phyloP scores from a whole-genome alignment of 345 rosid genomes.

The Physaria fendleri region DNA sequence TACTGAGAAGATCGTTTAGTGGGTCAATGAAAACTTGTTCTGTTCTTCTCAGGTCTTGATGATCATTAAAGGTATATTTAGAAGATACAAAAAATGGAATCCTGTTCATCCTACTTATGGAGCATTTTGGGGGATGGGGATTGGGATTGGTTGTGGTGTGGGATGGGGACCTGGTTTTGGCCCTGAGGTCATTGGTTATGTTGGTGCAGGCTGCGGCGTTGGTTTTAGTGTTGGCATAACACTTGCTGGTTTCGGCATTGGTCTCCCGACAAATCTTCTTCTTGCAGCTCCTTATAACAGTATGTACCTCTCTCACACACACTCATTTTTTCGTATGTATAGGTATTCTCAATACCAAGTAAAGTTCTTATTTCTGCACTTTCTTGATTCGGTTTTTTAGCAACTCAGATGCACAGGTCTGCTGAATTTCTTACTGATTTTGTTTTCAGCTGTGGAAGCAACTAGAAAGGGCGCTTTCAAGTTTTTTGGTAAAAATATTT shows the following conservation, averaged over 20 bases:
- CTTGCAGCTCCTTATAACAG: constrained; percentile 53
- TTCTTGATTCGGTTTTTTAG: not conserved
- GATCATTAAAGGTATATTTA: constrained; percentile 73
- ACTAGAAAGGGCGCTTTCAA: constrained; percentile 40
- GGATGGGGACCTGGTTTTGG: constrained; percentile 99
- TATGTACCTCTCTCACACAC: constrained; percentile 7
- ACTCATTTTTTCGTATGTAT: not conserved
- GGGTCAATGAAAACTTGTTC: not conserved
- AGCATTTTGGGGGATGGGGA: constrained; percentile 95
- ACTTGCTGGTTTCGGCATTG: constrained; percentile 75
- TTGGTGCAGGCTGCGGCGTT: constrained; percentile 88
- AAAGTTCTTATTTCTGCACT: not conserved
- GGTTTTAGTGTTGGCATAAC: constrained; percentile 92
- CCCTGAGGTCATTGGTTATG: constrained; percentile 81
- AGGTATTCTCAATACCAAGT: not conserved
- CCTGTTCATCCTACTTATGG: constrained; percentile 89
- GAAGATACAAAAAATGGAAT: constrained; percentile 83
- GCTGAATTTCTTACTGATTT: not conserved
- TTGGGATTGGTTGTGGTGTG: constrained; percentile 85
- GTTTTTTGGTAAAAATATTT: constrained; percentile 27
- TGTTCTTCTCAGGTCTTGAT: constrained; percentile 37
- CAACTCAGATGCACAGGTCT: not conserved
- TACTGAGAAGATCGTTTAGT: not conserved
- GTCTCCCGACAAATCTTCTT: constrained; percentile 72
- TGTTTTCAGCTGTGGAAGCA: constrained; percentile 41